Evolutionary conservation across 441 rosid species (phyloP).

Genomic region (Sinapis alba): DNA sequence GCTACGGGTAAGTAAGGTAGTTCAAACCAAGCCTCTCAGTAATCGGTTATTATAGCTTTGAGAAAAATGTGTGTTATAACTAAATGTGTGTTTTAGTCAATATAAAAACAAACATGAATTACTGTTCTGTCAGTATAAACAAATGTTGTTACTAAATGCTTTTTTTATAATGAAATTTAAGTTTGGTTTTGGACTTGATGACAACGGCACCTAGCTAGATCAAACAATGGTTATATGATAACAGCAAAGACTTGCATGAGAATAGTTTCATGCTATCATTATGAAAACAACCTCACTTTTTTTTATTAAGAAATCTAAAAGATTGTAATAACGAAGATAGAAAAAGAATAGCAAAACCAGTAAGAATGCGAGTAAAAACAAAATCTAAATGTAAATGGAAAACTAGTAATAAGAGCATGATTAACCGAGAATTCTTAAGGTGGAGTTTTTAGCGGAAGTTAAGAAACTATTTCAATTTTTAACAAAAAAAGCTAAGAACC

Average conservation of each 20-base stretch:
- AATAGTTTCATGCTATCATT: neutral
- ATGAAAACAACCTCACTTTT: neutral
- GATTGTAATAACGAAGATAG: neutral
- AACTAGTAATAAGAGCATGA: too few species aligned
- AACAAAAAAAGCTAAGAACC: too few species aligned
- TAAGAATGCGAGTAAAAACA: constrained; percentile 6
- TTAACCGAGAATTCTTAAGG: too few species aligned
- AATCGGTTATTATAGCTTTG: neutral
- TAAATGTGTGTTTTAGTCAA: neutral
- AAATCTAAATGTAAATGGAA: too few species aligned
- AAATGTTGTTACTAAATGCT: neutral
- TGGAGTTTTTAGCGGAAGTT: too few species aligned
- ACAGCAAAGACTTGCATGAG: neutral
- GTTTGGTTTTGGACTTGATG: neutral
- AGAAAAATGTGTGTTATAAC: neutral
- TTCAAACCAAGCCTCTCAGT: neutral
- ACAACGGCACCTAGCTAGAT: neutral
- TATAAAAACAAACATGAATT: neutral
- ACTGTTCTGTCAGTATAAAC: neutral
- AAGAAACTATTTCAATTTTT: too few species aligned
- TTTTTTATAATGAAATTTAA: neutral
- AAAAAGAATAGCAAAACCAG: neutral
- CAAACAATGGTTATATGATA: neutral
- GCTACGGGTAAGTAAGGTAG: constrained; percentile 33
- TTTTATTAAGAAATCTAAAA: neutral